Evolutionary conservation across 2,329 filamentous ascomycete genomes (phyloP), one percentile per base, ranked within the genome.

Genomic region (Epichloe gansuensis): DNA sequence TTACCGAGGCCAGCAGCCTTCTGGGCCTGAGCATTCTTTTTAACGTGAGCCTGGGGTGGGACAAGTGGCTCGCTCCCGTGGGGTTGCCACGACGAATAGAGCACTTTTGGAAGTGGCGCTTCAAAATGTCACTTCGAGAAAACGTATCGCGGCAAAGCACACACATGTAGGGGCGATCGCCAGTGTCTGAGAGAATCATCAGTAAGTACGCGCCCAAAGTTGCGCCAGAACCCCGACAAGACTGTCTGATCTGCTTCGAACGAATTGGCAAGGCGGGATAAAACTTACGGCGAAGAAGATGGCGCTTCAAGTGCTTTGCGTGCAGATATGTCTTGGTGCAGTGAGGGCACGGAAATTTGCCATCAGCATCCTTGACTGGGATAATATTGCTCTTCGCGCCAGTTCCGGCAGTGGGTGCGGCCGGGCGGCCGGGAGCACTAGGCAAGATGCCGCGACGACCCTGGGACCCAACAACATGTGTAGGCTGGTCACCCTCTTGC

Each of bases 31-130:
- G 80, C 77, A 62, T 81, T 78, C 73, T 90, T 91, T 75, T 90
- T 91, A 64, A 93, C 78, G 70, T 94, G 88, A 58, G 88, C 86
- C 70, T 91, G 87, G 38, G 88, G 71, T 96, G 90, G 61, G 91
- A 94, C 69, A 98, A 72, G 73, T 98, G 93, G 65, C 88, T 95
- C 57, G 89, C 89, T 61, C 91, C 91, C 15, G 90, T 95, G 52
- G 93, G 91, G 72, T 97, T 97, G 54, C 93, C 93, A 66, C 93
- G 85, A 63, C 93, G 85, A 59, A 96, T 89, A 41, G 93, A 96
- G 74, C 93, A 98, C 76, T 98, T 98, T 71, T 96, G 91, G 73
- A 97, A 98, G 73, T 98, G 93, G 59, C 93, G 88, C 77, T 98
- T 98, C 63, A 98, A 75, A 59, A 98, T 97, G 67, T 98, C 93